A percentile compares a stretch with the other conserved stretches of the same genome.
Conservation (phyloP, 2,329 filamentous ascomycete genomes). For the Colletotrichum spinosum region DNA sequence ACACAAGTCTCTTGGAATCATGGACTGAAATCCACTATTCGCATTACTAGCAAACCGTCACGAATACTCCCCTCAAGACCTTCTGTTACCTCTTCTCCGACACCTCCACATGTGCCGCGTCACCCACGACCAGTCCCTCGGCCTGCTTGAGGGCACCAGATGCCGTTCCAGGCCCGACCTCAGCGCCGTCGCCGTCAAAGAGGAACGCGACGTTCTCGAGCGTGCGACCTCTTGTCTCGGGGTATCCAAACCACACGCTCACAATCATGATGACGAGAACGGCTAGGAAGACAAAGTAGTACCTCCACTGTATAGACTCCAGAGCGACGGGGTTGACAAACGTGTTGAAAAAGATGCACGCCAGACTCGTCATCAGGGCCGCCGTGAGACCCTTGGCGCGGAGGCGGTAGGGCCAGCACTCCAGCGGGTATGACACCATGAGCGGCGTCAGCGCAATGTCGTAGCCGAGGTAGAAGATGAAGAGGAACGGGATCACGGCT, state of each 20-base stretch:
- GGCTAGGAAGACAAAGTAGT: constrained; percentile 56
- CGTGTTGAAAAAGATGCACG: constrained; percentile 54
- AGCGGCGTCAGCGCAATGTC: constrained; percentile 51
- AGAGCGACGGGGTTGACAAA: constrained; percentile 59
- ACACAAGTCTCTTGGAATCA: too few relatives aligned
- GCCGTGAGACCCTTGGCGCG: constrained; percentile 31
- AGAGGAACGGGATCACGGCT: constrained; percentile 50
- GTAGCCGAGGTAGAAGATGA: constrained; percentile 53
- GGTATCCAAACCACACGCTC: constrained; percentile 28
- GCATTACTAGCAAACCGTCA: neutral
- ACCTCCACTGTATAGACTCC: constrained; percentile 52
- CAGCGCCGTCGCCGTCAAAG: constrained; percentile 1
- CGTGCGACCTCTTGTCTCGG: constrained; percentile 36
- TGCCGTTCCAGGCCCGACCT: constrained; percentile 13
- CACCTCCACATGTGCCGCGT: constrained; percentile 12
- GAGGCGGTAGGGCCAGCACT: constrained; percentile 43
- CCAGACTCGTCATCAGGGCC: constrained; percentile 1
- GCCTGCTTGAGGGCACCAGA: constrained; percentile 8
- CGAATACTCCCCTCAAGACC: neutral
- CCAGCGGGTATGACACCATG: constrained; percentile 44
- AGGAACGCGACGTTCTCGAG: constrained; percentile 32
- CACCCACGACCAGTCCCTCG: neutral
- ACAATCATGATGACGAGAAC: constrained; percentile 56
- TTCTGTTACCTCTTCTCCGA: constrained; percentile 7
- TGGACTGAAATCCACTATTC: too few relatives aligned